Evolutionary conservation across 192 early-diverging fungal species (phyloP).

Genomic region (Umbelopsis isabellina): DNA sequence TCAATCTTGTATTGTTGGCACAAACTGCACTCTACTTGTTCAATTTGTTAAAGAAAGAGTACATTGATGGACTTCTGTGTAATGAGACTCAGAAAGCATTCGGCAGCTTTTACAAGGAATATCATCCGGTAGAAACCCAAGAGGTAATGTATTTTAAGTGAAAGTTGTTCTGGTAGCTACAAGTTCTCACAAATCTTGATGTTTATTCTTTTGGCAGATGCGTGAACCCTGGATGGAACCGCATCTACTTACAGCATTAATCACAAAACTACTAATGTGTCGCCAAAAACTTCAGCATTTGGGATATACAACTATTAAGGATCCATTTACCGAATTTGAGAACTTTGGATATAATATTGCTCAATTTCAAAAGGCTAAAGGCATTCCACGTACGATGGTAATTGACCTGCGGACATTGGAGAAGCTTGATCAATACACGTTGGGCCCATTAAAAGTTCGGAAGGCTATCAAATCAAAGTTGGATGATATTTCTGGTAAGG

Average conservation of each 20-base stretch:
- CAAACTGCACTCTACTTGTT: conserved; percentile 51
- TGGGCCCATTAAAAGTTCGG: conserved; percentile 47
- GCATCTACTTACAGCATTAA: conserved; percentile 49
- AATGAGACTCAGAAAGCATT: conserved; percentile 49
- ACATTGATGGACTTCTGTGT: conserved; percentile 56
- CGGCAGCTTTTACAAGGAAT: conserved; percentile 43
- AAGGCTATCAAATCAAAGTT: conserved; percentile 58
- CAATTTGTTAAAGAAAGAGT: conserved; percentile 37
- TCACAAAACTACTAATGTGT: conserved; percentile 48
- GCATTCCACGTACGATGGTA: conserved; percentile 26
- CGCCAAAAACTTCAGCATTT: conserved; percentile 50
- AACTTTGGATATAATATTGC: conserved; percentile 44
- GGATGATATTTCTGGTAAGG: conserved; percentile 56
- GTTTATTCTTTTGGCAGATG: conserved; percentile 21
- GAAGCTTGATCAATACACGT: conserved; percentile 40
- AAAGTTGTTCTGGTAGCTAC: neutral
- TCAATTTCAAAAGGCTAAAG: conserved; percentile 45
- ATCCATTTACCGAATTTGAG: conserved; percentile 52
- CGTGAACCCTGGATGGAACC: conserved; percentile 53
- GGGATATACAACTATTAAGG: conserved; percentile 52
- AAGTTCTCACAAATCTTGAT: neutral
- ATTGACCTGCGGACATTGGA: conserved; percentile 40
- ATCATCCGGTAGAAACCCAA: conserved; percentile 40
- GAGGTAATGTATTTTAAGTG: conserved; percentile 15
- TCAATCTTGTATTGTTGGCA: conserved; percentile 46